Evolutionary conservation across 352 stramenopile genomes (phyloP), one percentile per base, ranked within the genome.

Genomic region (Globisporangium sylvaticum): DNA sequence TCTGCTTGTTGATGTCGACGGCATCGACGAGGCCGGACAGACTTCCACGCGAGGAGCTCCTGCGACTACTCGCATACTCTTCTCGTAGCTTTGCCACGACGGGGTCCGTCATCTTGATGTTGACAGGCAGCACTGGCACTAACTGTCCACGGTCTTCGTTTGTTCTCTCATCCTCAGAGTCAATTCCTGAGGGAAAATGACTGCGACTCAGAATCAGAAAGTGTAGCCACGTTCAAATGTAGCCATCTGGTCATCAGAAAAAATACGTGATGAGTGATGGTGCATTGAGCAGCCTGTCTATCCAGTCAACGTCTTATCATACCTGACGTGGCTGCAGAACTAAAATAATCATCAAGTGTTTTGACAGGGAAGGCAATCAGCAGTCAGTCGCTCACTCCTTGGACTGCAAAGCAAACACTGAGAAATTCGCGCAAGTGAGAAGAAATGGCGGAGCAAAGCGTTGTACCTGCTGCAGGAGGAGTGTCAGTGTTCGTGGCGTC

Each of bases 1-100:
- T 62, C 34, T 84, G 79, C 20, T 78, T 78, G 64, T 75, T 76
- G 18, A 70, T 64, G 18, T 75, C 71, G 6, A 37, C 48, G 1
- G 34, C 48, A 5, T 39, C 22, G n/a, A 58, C 52, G 27, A 70
- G 52, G 8, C 62, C 34, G 0, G 44, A 55, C 0, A 67, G 22
- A 46, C 54, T 64, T 6, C n/a, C 15, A 4, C 32, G 54, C 14
- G 46, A 29, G 10, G 62, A 66, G 46, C 42, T 58, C 25, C 56
- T 48, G n/a, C 62, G 67, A 32, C 25, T 24, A n/a, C 34, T 31
- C 53, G 60, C 32, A 18, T 44, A 63, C 25, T 59, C 42, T 5
- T 64, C 66, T 9, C 60, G 66, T n/a, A 46, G 66, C 66, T 64
- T 67, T 31, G 54, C 58, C 2, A 20, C 4, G 22, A 67, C 44